These are phyloP conservation scores for Ophidiomyces ophidiicola DNA, from an alignment of 2,329 filamentous ascomycete genomes.

Conservation along the genomic window DNA sequence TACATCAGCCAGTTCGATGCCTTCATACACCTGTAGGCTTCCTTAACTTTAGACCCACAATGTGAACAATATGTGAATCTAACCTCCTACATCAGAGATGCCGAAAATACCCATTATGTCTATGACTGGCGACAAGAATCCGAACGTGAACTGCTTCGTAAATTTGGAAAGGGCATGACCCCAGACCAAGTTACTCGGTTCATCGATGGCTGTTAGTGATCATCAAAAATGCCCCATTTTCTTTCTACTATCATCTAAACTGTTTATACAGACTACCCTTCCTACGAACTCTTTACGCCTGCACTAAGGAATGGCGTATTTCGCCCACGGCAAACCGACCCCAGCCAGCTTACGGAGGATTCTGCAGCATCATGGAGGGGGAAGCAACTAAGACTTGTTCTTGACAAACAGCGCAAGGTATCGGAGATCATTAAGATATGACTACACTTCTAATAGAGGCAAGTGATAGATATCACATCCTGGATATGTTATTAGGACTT, in stretches of 20 bases:
- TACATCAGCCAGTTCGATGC: constrained; percentile 43
- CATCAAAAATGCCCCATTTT: not conserved
- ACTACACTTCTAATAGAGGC: too few relatives aligned
- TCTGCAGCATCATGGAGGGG: constrained; percentile 29
- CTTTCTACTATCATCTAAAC: not conserved
- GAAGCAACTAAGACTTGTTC: constrained; percentile 50
- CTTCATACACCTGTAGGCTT: constrained; percentile 49
- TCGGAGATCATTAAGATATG: constrained; percentile 44
- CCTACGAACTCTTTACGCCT: constrained; percentile 57
- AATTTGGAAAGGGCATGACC: constrained; percentile 66
- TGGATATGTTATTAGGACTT: too few relatives aligned
- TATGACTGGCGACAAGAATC: constrained; percentile 78
- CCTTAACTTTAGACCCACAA: too few relatives aligned
- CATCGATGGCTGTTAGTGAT: constrained; percentile 49
- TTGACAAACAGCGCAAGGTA: constrained; percentile 49
- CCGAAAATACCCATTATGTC: constrained; percentile 60
- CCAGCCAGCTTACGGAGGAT: constrained; percentile 14
- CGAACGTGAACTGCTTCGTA: constrained; percentile 55
- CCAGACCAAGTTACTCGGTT: constrained; percentile 67
- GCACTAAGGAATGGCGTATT: constrained; percentile 49
- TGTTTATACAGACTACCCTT: constrained; percentile 46
- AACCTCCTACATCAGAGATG: constrained; percentile 40
- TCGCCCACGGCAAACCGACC: constrained; percentile 17
- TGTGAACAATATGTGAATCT: constrained; percentile 3
- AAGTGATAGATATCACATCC: too few relatives aligned